These are phyloP conservation scores for Phtheirospermum japonicum DNA, from an alignment of 257 asterid species.

Conservation along the genomic window DNA sequence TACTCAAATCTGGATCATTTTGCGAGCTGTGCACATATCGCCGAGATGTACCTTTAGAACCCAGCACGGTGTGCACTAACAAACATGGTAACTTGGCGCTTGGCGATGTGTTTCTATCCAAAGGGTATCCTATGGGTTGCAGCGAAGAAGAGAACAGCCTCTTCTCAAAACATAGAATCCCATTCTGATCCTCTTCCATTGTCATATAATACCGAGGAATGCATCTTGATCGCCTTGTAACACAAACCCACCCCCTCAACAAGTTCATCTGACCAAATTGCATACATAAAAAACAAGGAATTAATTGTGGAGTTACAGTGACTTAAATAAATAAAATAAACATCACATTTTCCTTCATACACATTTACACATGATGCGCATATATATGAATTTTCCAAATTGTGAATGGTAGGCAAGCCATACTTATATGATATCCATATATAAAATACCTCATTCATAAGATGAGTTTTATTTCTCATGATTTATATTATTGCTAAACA, in stretches of 20 bases:
- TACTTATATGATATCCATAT: neutral
- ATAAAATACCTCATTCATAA: conserved; percentile 1
- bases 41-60: conserved; percentile 34
- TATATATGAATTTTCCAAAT: conserved; percentile 6
- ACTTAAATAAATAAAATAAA: conserved; percentile 16
- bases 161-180: conserved; percentile 29
- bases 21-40: conserved; percentile 37
- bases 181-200: conserved; percentile 33
- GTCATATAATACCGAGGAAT: conserved; percentile 23
- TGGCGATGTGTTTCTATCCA: conserved; percentile 32
- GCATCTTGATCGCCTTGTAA: conserved; percentile 36
- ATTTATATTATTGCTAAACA: neutral
- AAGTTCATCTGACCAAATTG: conserved; percentile 53
- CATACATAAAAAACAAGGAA: conserved; percentile 15
- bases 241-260: conserved; percentile 40
- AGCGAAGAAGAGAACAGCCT: conserved; percentile 25
- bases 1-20: conserved; percentile 54
- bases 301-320: conserved; percentile 18
- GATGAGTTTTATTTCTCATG: conserved; percentile 1
- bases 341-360: conserved; percentile 9
- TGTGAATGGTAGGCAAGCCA: conserved; percentile 14
- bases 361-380: conserved; percentile 6
- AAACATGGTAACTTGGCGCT: conserved; percentile 36
- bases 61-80: conserved; percentile 26
- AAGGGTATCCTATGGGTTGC: conserved; percentile 36